Evolutionary conservation across 441 rosid species (phyloP).

Genomic region (Adansonia grandidieri): DNA sequence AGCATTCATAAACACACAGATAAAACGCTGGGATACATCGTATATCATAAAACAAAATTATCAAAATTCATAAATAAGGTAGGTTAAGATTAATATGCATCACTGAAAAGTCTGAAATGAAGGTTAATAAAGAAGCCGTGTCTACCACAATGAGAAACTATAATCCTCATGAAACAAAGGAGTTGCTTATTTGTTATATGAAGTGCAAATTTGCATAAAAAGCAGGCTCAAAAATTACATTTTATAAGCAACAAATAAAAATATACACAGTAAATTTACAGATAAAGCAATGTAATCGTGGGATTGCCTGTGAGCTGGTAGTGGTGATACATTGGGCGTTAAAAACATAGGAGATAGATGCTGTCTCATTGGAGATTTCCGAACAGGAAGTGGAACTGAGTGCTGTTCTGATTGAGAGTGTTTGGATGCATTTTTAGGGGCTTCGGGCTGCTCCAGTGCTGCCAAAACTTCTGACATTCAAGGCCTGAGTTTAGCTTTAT

Average conservation of each 20-base stretch:
- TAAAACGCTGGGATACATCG: background rate
- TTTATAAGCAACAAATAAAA: slow-evolving; percentile 28
- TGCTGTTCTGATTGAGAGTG: slow-evolving; percentile 35
- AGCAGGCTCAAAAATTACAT: slow-evolving; percentile 30
- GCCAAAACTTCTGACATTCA: slow-evolving; percentile 57
- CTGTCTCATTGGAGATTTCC: slow-evolving; percentile 50
- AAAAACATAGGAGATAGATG: slow-evolving; percentile 45
- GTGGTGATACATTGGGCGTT: slow-evolving; percentile 53
- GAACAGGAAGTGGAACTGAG: slow-evolving; percentile 32
- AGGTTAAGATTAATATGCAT: slow-evolving; percentile 18
- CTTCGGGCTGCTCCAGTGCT: slow-evolving; percentile 49
- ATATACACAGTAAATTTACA: slow-evolving; percentile 33
- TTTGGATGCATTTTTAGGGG: slow-evolving; percentile 35
- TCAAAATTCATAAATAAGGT: background rate
- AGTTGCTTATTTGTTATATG: slow-evolving; percentile 24
- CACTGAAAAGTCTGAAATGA: background rate
- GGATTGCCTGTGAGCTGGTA: slow-evolving; percentile 50
- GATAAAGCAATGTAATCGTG: slow-evolving; percentile 36
- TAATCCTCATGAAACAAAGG: slow-evolving; percentile 22
- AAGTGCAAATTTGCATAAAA: slow-evolving; percentile 39
- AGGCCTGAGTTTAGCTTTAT: slow-evolving; percentile 60
- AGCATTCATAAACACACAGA: background rate
- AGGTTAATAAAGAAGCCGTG: background rate
- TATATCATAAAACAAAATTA: background rate
- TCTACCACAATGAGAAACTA: background rate